A percentile compares a stretch with the other conserved stretches of the same genome.
These are phyloP conservation scores for Senecio squalidus DNA, from an alignment of 140 eudicot species.

Conservation along the genomic window DNA sequence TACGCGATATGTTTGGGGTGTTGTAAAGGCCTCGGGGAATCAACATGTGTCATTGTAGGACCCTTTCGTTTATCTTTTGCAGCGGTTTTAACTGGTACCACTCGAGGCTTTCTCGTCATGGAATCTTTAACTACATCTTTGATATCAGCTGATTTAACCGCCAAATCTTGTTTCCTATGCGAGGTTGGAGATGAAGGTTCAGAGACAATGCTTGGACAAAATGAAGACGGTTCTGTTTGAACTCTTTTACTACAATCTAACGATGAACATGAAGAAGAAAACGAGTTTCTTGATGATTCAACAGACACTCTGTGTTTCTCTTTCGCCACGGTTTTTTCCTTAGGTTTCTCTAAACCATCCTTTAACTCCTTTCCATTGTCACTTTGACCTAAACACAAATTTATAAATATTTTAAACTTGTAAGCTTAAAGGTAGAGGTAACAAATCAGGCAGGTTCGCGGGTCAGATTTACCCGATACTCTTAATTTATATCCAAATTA, in stretches of 20 bases:
- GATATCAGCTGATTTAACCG: constrained; percentile 34
- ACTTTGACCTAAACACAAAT: constrained; percentile 30
- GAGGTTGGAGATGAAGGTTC: constrained; percentile 39
- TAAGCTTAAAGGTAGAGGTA: not conserved
- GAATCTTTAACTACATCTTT: constrained; percentile 71
- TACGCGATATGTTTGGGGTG: constrained; percentile 23
- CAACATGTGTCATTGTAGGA: constrained; percentile 49
- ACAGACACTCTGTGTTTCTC: constrained; percentile 50
- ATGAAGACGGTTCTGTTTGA: constrained; percentile 45
- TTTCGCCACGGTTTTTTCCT: constrained; percentile 32
- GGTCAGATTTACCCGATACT: not conserved
- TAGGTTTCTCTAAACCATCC: constrained; percentile 20
- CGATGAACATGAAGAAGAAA: constrained; percentile 61
- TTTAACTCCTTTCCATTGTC: constrained; percentile 29
- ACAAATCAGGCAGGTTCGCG: not conserved
- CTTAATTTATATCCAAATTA: not conserved
- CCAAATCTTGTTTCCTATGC: constrained; percentile 27
- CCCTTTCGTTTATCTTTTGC: constrained; percentile 41
- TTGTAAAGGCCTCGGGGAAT: constrained; percentile 68
- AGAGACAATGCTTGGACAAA: constrained; percentile 30
- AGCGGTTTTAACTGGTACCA: constrained; percentile 48
- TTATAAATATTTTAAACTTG: constrained; percentile 3
- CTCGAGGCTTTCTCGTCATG: constrained; percentile 60
- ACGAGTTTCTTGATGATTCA: constrained; percentile 69
- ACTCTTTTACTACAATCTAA: constrained; percentile 34